Conservation (phyloP, 805 yeast species). For the Kuraishia molischiana region DNA sequence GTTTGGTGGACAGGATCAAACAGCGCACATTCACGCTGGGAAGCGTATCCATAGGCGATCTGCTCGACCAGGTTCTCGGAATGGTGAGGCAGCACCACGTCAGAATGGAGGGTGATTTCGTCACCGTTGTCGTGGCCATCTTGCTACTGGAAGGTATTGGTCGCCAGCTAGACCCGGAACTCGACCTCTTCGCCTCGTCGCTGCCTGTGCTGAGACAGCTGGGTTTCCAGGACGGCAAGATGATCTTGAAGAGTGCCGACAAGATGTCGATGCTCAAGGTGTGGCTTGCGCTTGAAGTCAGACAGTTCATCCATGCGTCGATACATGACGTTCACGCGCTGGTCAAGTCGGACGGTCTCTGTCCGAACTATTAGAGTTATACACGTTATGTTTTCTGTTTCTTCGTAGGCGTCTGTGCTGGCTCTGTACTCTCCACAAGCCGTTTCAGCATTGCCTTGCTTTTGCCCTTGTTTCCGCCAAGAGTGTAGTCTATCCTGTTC, state of each 20-base stretch:
- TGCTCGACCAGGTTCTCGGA: constrained; percentile 73
- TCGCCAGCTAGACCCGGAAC: constrained; percentile 82
- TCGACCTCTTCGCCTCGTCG: constrained; percentile 89
- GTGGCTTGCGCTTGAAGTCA: constrained; percentile 83
- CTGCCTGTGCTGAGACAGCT: constrained; percentile 78
- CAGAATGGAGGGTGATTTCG: constrained; percentile 94
- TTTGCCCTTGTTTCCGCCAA: constrained; percentile 23
- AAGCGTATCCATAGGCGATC: constrained; percentile 83
- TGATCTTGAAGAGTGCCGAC: constrained; percentile 44
- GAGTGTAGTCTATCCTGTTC: constrained; percentile 24
- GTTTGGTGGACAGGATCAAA: constrained; percentile 71
- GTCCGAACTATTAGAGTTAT: constrained; percentile 42
- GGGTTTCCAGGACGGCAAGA: constrained; percentile 60
- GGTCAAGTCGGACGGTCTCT: constrained; percentile 54
- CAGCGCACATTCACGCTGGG: constrained; percentile 89
- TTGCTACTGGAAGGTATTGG: constrained; percentile 91
- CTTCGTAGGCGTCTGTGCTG: neutral
- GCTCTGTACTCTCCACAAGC: constrained; percentile 14
- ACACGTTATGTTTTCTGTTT: neutral
- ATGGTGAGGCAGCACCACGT: constrained; percentile 96
- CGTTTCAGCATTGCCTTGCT: constrained; percentile 22
- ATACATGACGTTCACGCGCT: constrained; percentile 59
- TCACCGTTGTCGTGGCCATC: constrained; percentile 92
- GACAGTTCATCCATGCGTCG: constrained; percentile 78
- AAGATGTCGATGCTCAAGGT: constrained; percentile 78